Evolutionary conservation across 257 asterid species (phyloP).

Genomic region (Solanum bulbocastanum): DNA sequence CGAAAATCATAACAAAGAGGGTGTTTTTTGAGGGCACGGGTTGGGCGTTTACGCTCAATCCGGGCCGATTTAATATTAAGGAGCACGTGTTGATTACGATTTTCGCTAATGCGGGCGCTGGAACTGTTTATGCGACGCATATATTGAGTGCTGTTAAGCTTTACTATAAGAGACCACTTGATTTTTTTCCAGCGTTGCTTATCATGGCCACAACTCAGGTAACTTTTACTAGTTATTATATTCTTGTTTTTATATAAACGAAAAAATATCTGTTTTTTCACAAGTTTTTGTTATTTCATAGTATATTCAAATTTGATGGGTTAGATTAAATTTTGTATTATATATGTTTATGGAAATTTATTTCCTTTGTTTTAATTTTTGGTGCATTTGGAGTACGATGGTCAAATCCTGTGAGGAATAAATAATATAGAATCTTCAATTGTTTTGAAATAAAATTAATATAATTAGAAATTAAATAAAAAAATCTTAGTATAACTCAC

Average conservation of each 20-base stretch:
- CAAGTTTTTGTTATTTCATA: not conserved
- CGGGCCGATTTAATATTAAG: slow-evolving; percentile 40
- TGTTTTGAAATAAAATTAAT: not conserved
- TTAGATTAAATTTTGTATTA: not conserved
- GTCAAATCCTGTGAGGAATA: not conserved
- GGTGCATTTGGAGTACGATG: not conserved
- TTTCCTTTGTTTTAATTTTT: not conserved
- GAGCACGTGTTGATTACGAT: slow-evolving; percentile 50
- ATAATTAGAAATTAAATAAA: not conserved
- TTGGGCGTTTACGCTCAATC: slow-evolving; percentile 29
- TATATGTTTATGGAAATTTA: not conserved
- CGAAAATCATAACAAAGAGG: slow-evolving; percentile 7
- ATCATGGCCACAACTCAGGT: slow-evolving; percentile 49
- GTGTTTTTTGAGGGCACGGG: slow-evolving; percentile 17
- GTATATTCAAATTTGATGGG: not conserved
- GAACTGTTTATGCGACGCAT: slow-evolving; percentile 40
- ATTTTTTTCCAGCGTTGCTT: slow-evolving; percentile 21
- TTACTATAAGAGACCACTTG: slow-evolving; percentile 20
- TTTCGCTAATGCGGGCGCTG: slow-evolving; percentile 42
- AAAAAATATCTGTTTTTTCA: not conserved
- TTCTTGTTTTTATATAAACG: not conserved
- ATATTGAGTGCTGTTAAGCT: slow-evolving; percentile 38
- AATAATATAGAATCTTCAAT: not conserved
- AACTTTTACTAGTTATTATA: not conserved
- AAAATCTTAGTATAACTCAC: not conserved